Conservation (phyloP, 225 moss, liverwort and hornwort species). For the Takakia lepidozioides region DNA sequence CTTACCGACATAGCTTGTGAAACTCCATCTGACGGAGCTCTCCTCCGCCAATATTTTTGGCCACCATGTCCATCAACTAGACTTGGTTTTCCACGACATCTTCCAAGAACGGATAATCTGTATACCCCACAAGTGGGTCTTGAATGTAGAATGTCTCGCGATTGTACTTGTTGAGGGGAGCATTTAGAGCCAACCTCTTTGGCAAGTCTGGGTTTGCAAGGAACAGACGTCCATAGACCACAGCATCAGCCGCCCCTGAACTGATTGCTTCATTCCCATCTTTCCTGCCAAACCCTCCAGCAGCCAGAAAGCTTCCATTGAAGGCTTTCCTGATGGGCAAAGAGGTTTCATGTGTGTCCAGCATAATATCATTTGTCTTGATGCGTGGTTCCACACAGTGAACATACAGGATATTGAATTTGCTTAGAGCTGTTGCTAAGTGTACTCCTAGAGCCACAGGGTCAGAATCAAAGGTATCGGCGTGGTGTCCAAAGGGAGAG, state of each 20-base stretch:
- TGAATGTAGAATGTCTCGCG: constrained; percentile 11
- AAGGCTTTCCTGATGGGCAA: constrained; percentile 34
- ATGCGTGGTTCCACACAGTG: constrained; percentile 49
- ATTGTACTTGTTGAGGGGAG: constrained; percentile 16
- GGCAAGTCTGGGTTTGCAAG: constrained; percentile 29
- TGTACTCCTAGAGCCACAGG: constrained; percentile 13
- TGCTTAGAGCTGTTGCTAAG: constrained; percentile 15
- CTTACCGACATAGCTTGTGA: too few species aligned
- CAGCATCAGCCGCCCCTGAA: constrained; percentile 11
- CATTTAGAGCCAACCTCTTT: constrained; percentile 17
- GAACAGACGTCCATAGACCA: constrained; percentile 18
- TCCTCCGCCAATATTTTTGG: too few species aligned
- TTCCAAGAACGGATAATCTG: constrained; percentile 19
- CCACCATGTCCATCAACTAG: too few species aligned
- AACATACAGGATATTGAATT: constrained; percentile 17
- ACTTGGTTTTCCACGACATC: not conserved
- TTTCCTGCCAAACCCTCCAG: constrained; percentile 20
- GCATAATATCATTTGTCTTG: not conserved
- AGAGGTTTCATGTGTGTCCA: constrained; percentile 8
- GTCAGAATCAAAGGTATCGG: not conserved
- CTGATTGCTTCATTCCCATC: constrained; percentile 32
- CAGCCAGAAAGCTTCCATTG: constrained; percentile 25
- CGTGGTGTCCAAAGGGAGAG: constrained; percentile 22
- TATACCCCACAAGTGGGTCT: constrained; percentile 21
- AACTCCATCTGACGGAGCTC: too few species aligned